Base-by-base conservation (phyloP, 2,329 filamentous ascomycete species). In the Fusarium sp. region DNA sequence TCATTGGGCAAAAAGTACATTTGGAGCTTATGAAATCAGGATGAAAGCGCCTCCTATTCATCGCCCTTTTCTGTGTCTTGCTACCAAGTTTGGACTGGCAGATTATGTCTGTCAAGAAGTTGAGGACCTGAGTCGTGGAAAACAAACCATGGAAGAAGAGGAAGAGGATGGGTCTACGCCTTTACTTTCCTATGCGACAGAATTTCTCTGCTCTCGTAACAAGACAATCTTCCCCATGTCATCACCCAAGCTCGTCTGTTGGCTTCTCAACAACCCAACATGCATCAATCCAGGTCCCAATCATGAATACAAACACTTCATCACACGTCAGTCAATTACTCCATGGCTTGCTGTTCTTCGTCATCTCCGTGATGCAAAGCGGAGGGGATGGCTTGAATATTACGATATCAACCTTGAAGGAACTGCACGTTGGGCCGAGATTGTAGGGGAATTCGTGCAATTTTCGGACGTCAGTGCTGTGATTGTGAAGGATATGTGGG, bases 301-400 rank as follows among this genome's bases (percentile, higher is more conserved):
- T 32, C 64, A 67, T 22, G 32, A 66, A 8, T 67, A 67, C 32
- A 59, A 66, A 6, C 64, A 67, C n/a, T 67, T 67, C 26, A 57
- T 39, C 17, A 67, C 61, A 2, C 61, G 35, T 14, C 44, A 51
- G 6, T 24, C 61, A 22, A 32, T 42, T 17, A 67, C 51, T 12
- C 26, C 62, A 2, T 67, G 64, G 64, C 12, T 67, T 0, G 8
- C 61, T 24, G 24, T 67, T 6, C 64, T 67, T 39, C 64, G 61
- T 30, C 64, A 67, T 18, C 36, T 66, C 15, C 64, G 64, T 32
- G 64, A 66, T 12, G 64, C 64, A 11, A 66, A 66, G 11, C 44
- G 64, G 10, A 45, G 61, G 42, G 61, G 38, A 18, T 66, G 64
- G 64, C 51, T 66, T 22, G 50, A 66, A 20, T 44, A 66, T 38